Percentiles rank a stretch among this genome's conserved stretches.
These are phyloP conservation scores for Ehretia macrophylla DNA, from an alignment of 257 asterid genomes.

Conservation along the genomic window DNA sequence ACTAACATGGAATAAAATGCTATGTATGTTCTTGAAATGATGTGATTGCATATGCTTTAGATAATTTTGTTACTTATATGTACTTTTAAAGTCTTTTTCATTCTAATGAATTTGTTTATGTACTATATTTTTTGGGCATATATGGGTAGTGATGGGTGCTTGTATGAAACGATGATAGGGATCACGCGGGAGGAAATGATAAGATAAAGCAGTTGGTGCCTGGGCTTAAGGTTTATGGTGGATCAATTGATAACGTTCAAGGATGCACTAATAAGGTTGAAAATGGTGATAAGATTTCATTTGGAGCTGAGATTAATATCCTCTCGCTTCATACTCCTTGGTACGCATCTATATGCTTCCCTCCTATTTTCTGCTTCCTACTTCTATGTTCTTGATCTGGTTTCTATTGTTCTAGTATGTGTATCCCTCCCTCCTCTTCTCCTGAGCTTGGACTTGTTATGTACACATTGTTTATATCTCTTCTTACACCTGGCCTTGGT, in stretches of 20 bases:
- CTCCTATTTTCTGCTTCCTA: background rate
- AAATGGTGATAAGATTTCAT: constrained; percentile 73
- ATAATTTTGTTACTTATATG: too few species aligned
- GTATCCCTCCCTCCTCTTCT: too few species aligned
- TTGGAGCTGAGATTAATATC: constrained; percentile 61
- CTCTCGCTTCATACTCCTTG: constrained; percentile 86
- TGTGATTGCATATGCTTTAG: too few species aligned
- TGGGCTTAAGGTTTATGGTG: constrained; percentile 72
- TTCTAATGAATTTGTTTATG: too few species aligned
- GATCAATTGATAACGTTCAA: constrained; percentile 76
- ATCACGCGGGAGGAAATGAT: constrained; percentile 98
- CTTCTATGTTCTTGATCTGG: background rate
- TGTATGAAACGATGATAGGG: constrained; percentile 40
- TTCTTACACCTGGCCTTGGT: too few species aligned
- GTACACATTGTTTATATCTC: too few species aligned
- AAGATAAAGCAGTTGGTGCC: constrained; percentile 79
- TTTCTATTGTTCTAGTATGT: too few species aligned
- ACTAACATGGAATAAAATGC: too few species aligned
- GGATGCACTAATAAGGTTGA: constrained; percentile 82
- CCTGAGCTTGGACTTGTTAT: too few species aligned
- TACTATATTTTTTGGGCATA: too few species aligned
- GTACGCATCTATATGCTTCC: constrained; percentile 20
- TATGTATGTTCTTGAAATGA: too few species aligned
- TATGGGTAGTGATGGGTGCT: background rate
- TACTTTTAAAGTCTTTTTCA: too few species aligned